Base-by-base conservation (phyloP, 2,329 filamentous ascomycete species). In the Shiraia sp. region DNA sequence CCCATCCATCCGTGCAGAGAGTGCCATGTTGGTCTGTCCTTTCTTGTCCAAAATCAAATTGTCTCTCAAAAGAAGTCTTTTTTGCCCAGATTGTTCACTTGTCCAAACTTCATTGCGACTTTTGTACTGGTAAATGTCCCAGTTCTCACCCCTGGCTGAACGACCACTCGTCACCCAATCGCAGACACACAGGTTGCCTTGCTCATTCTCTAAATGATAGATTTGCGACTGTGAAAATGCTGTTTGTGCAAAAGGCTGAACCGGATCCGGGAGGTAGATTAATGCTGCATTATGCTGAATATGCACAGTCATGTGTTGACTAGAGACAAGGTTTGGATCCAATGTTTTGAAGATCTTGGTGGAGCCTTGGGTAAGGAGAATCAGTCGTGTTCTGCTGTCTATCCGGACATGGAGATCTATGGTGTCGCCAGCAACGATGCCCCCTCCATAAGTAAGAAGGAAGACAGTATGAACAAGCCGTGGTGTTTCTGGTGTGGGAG, bases 111-210 rank as follows among this genome's bases (percentile, higher is more conserved):
- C 93, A 63, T 96, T 97, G 51, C 87, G 80, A 8, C 90, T 90
- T 44, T 77, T 81, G 83, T 93, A 97, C 49, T 79, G 79, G 42
- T 79, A 74, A 47, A 96, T 84, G 55, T 85, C 85, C 93, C 93
- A 99, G 50, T 89, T 79, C 71, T 99, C 93, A 16, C 90, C 91
- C 32, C 88, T 81, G 4, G 93, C 91, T 4, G 79, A 82, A 13
- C 93, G 82, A 6, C 93, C 93, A 61, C 92, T 88, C 2, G 85
- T 95, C 6, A 97, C 90, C 93, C 93, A 99, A 69, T 99, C 93
- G 32, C 96, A 75, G 2, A 95, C 78, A 63, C 90, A 95, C 10
- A 97, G 72, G 28, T 86, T 72, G 6, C 68, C 42, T 59, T 68
- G 35, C 75, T 75, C 36, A 86, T 70, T 25, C n/a, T 61, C 39